These are phyloP conservation scores for Neurospora sp. DNA, from an alignment of 495 filamentous ascomycete genomes.

Conservation along the genomic window DNA sequence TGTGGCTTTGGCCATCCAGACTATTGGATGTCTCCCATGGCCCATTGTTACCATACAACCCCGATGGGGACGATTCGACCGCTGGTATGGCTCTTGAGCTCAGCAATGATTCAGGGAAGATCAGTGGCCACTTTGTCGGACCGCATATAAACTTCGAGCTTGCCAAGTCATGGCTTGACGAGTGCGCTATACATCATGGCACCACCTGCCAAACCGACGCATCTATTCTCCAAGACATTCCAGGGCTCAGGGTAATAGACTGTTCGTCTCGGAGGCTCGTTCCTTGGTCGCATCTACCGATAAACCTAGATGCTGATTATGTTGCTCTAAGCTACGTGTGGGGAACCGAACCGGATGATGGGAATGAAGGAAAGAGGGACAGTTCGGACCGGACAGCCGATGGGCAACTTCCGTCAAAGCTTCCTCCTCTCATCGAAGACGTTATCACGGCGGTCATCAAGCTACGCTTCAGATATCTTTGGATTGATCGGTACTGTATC, in stretches of 20 bases:
- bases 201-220: neutral
- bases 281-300: neutral
- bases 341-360: neutral
- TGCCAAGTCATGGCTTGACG: neutral
- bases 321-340: neutral
- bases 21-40: too few relatives aligned
- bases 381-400: conserved; percentile 8
- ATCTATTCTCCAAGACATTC: neutral
- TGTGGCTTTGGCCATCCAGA: neutral
- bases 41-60: neutral
- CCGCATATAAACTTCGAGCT: neutral
- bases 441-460: neutral
- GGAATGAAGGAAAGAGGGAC: neutral
- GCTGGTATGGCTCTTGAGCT: neutral
- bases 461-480: neutral
- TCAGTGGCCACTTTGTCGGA: neutral
- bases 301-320: neutral
- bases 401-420: neutral
- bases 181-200: neutral
- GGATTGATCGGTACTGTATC: neutral
- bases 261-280: neutral
- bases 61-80: too few relatives aligned
- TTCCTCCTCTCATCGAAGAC: neutral
- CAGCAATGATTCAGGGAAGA: neutral
- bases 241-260: neutral